Conservation (phyloP, 257 asterid species). For the Eucommia ulmoides region DNA sequence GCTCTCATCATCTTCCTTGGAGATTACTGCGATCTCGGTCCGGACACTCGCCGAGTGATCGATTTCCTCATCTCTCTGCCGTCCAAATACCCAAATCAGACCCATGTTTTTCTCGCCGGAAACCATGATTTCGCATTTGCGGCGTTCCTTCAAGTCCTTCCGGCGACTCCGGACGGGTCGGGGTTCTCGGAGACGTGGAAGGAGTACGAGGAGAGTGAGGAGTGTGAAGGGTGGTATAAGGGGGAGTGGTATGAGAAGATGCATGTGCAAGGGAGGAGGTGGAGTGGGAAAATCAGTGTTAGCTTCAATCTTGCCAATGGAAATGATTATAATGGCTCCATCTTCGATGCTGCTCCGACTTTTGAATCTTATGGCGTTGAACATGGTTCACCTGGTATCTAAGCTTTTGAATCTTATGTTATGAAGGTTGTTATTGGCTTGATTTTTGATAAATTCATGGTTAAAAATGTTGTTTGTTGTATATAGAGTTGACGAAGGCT, state of each 20-base stretch:
- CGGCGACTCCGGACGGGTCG: slow-evolving; percentile 65
- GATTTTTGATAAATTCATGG: not conserved
- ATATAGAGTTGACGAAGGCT: slow-evolving; percentile 54
- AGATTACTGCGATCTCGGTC: slow-evolving; percentile 89
- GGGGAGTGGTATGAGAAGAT: slow-evolving; percentile 76
- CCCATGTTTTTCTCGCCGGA: slow-evolving; percentile 81
- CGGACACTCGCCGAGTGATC: slow-evolving; percentile 42
- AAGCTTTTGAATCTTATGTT: too few relatives aligned
- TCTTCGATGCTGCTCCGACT: slow-evolving; percentile 79
- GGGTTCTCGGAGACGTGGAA: slow-evolving; percentile 71
- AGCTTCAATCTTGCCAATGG: slow-evolving; percentile 47
- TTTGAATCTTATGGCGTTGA: slow-evolving; percentile 80
- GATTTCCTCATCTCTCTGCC: slow-evolving; percentile 74
- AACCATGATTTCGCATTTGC: slow-evolving; percentile 82
- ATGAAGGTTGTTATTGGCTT: too few relatives aligned
- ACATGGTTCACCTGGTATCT: slow-evolving; percentile 89
- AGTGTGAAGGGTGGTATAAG: slow-evolving; percentile 78
- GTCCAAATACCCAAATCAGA: slow-evolving; percentile 57
- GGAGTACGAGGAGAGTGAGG: slow-evolving; percentile 66
- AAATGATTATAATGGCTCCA: slow-evolving; percentile 66
- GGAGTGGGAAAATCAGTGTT: slow-evolving; percentile 73
- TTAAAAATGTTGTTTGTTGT: slow-evolving; percentile 1
- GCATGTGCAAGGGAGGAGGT: slow-evolving; percentile 91
- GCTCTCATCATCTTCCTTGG: slow-evolving; percentile 80
- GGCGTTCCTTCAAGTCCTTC: slow-evolving; percentile 80